Base-by-base conservation (phyloP, 441 rosid genomes). In the Adansonia gregorii region DNA sequence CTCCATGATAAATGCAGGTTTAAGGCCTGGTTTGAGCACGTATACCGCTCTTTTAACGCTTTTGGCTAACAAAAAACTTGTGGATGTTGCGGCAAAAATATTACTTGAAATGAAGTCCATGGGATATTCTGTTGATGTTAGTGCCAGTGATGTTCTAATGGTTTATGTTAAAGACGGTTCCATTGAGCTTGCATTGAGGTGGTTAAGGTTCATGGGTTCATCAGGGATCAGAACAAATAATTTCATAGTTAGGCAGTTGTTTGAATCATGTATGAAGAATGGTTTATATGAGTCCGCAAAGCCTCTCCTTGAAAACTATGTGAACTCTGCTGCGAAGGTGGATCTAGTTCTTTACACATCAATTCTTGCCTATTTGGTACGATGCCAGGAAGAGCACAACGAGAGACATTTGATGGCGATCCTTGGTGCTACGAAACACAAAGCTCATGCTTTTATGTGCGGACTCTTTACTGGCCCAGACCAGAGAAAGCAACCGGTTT, bases 121-220 rank as follows among this genome's bases (percentile, higher is more conserved):
- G 94, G 98, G 99, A 49, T 95, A 86, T 82, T 88, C 98, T 1
- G 94, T 87, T 66, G 98, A 95, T 76, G 97, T 95, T 67, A 92
- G 89, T 67, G 98, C 98, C 17, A 92, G 99, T 80, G 99, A 95
- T 85, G 94, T 95, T 85, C 80, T 95, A 75, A 94, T 95, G 99
- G 94, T 95, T 61, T 95, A 92, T 83, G 92, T 94, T 71, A 94
- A 92, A 84, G 95, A 95, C 81, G 98, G 98, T 69, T 91, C 94
- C 55, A 83, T 94, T 54, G 98, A 94, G 83, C 88, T 90, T 64
- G 97, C 99, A 71, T 83, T 95, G 85, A 91, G 91, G 74, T 95
- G 99, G 99, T 87, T 95, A 10, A 88, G 90, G 65, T 95, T 95
- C 86, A 94, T 95, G 97, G 98, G 93, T 63, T 94, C 99, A 31